phyloP scores from a whole-genome alignment of 805 yeast genomes.

The Candida argentea region DNA sequence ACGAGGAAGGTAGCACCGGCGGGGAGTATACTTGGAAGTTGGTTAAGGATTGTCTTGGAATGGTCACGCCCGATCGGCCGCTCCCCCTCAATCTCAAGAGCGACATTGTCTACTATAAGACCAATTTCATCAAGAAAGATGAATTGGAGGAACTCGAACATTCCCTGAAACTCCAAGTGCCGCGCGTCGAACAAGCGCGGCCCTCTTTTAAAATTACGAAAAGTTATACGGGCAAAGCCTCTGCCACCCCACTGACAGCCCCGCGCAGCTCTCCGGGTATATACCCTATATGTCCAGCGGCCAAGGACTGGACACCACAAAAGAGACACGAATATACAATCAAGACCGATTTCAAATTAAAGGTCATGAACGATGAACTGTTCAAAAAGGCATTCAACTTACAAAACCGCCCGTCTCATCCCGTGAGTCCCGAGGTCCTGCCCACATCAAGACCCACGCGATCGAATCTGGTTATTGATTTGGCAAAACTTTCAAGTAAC shows the following conservation, averaged over 20 bases:
- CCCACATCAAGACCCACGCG: slow-evolving; percentile 33
- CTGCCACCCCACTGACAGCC: slow-evolving; percentile 4
- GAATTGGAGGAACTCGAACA: slow-evolving; percentile 16
- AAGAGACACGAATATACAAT: slow-evolving; percentile 15
- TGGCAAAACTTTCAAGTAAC: slow-evolving; percentile 22
- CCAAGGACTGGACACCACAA: slow-evolving; percentile 30
- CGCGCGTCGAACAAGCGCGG: slow-evolving; percentile 15
- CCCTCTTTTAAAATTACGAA: slow-evolving; percentile 24
- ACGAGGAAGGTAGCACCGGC: slow-evolving; percentile 6
- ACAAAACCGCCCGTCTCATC: slow-evolving; percentile 21
- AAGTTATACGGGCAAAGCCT: slow-evolving; percentile 4
- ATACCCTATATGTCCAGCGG: slow-evolving; percentile 32
- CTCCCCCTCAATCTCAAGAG: slow-evolving; percentile 27
- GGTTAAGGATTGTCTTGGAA: slow-evolving; percentile 21
- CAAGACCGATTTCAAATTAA: slow-evolving; percentile 23
- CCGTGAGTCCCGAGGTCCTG: slow-evolving; percentile 32
- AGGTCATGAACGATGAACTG: slow-evolving; percentile 27
- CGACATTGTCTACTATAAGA: slow-evolving; percentile 34
- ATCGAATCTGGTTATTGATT: slow-evolving; percentile 30
- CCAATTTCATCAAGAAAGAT: slow-evolving; percentile 29
- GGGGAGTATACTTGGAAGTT: slow-evolving; percentile 27
- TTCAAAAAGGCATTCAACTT: slow-evolving; percentile 24
- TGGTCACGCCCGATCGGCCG: slow-evolving; percentile 17
- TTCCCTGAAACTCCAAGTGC: slow-evolving; percentile 1
- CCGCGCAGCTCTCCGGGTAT: slow-evolving; percentile 8